Evolutionary conservation across 176 grass and related monocot genomes (phyloP).

Genomic region (Oryza australiensis): DNA sequence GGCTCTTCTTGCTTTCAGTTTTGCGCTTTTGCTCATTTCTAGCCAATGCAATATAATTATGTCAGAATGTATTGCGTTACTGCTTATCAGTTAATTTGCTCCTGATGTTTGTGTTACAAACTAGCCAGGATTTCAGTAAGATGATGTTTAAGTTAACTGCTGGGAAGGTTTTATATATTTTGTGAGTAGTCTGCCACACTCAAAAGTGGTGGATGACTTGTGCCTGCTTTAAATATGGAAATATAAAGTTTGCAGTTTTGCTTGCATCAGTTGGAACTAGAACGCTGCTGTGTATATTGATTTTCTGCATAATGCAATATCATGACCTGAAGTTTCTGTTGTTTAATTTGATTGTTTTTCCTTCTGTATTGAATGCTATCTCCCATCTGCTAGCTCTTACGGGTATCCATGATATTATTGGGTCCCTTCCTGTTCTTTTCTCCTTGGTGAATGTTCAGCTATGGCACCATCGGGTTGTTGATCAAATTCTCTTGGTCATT

Average conservation of each 20-base stretch:
- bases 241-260: background rate
- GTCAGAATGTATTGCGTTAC: background rate
- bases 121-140: background rate
- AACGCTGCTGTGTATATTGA: background rate
- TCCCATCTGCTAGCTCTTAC: background rate
- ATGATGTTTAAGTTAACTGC: background rate
- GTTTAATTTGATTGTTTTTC: background rate
- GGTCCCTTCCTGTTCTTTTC: background rate
- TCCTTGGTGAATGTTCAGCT: background rate
- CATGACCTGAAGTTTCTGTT: background rate
- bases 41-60: background rate
- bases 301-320: background rate
- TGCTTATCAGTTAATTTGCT: background rate
- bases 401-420: background rate
- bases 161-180: background rate
- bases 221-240: background rate
- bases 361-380: background rate
- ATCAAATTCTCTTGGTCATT: background rate
- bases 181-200: background rate
- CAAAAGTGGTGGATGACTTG: background rate
- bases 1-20: background rate
- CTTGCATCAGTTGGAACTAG: background rate
- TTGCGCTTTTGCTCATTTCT: background rate
- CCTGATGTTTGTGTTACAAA: background rate
- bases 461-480: background rate